Evolutionary conservation across 805 yeast species (phyloP).

Genomic region (Wickerhamomyces kurtzmanii): DNA sequence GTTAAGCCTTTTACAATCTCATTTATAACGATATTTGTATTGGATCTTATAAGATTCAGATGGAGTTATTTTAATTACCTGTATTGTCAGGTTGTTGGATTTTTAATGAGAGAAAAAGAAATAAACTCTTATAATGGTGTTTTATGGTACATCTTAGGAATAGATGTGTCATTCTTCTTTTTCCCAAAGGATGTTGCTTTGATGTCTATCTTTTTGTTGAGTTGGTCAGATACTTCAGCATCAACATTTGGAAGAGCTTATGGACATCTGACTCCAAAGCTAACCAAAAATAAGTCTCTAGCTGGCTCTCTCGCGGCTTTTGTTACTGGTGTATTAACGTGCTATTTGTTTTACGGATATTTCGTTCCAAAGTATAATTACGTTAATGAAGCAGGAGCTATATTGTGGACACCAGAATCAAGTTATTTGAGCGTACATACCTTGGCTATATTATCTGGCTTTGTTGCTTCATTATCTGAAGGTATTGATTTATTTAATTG

Average conservation of each 20-base stretch:
- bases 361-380: conserved; percentile 55
- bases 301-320: conserved; percentile 92
- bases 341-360: conserved; percentile 61
- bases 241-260: conserved; percentile 83
- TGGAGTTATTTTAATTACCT: conserved; percentile 51
- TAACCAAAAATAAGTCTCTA: conserved; percentile 66
- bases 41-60: conserved; percentile 63
- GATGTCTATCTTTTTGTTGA: conserved; percentile 66
- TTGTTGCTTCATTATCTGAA: conserved; percentile 82
- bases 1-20: conserved; percentile 47
- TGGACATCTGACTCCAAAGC: conserved; percentile 76
- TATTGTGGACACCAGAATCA: conserved; percentile 56
- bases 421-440: conserved; percentile 44
- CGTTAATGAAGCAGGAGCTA: conserved; percentile 44
- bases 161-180: conserved; percentile 55
- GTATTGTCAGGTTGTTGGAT: conserved; percentile 64
- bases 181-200: conserved; percentile 77
- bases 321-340: conserved; percentile 54
- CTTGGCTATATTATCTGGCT: conserved; percentile 57
- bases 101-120: conserved; percentile 80
- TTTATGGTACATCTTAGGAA: conserved; percentile 78
- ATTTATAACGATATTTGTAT: conserved; percentile 42
- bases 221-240: conserved; percentile 98
- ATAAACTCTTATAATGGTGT: conserved; percentile 71
- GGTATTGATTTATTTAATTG: conserved; percentile 65